Percentiles rank a stretch among this genome's conserved stretches.
phyloP scores from a whole-genome alignment of 2,329 filamentous ascomycete genomes.

The Botrytis sinoallii region DNA sequence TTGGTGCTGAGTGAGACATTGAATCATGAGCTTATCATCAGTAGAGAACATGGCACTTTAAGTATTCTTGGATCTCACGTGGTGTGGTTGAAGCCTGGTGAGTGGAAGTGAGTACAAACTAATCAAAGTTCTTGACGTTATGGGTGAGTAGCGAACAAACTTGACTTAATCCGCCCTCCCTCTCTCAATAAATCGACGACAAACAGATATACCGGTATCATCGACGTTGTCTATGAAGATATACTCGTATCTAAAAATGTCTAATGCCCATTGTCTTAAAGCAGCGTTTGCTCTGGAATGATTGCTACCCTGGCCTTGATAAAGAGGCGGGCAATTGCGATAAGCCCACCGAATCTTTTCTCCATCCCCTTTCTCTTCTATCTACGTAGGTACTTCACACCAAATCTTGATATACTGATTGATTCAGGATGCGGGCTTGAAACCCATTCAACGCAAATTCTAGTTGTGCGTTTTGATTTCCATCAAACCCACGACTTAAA shows the following conservation, averaged over 20 bases:
- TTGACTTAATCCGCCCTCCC: neutral
- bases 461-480: neutral
- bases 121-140: neutral
- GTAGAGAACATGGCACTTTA: neutral
- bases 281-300: neutral
- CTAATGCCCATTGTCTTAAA: neutral
- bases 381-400: neutral
- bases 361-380: neutral
- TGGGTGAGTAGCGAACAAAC: neutral
- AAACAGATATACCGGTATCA: neutral
- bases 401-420: neutral
- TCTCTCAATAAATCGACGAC: neutral
- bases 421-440: too few species aligned
- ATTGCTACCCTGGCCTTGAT: neutral
- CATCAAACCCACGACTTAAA: neutral
- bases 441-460: neutral
- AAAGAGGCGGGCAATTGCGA: neutral
- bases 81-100: too few species aligned
- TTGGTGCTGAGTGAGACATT: slow-evolving; percentile 5
- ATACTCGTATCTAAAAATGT: neutral
- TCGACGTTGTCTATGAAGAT: neutral
- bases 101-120: neutral
- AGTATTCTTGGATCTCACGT: neutral
- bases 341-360: neutral
- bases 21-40: slow-evolving; percentile 3